A percentile compares a stretch with the other conserved stretches of the same genome.
Evolutionary conservation across 495 filamentous ascomycete genomes (phyloP).

Genomic region (Tuber melanosporum): DNA sequence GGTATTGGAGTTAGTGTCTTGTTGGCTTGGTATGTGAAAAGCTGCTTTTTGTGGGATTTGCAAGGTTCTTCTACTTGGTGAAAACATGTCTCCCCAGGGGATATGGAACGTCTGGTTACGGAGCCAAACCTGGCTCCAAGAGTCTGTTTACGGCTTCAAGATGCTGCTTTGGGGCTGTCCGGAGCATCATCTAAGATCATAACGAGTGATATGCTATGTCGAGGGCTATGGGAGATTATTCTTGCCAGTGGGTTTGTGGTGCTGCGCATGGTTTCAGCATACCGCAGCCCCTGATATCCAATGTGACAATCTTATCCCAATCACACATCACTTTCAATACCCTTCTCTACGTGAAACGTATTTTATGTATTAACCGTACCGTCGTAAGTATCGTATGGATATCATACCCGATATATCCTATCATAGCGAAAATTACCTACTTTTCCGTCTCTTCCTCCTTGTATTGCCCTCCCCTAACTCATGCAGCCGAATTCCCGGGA

Average conservation of each 20-base stretch:
- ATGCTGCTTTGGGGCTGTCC: too few relatives aligned
- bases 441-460: not conserved
- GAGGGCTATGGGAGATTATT: not conserved
- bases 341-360: not conserved
- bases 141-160: too few relatives aligned
- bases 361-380: not conserved
- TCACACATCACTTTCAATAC: not conserved
- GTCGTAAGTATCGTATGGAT: not conserved
- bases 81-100: too few relatives aligned
- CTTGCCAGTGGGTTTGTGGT: not conserved
- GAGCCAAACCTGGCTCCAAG: too few relatives aligned
- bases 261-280: not conserved
- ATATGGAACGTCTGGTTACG: too few relatives aligned
- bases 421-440: not conserved
- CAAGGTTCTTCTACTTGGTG: too few relatives aligned
- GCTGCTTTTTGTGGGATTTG: too few relatives aligned
- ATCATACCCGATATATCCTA: not conserved
- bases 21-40: too few relatives aligned
- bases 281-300: not conserved
- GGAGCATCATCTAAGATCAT: too few relatives aligned
- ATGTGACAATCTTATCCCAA: not conserved
- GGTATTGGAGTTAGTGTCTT: too few relatives aligned
- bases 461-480: not conserved
- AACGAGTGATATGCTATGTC: not conserved
- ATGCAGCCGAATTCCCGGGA: slow-evolving; percentile 43